Evolutionary conservation across 1,139 yeast genomes (phyloP).

Genomic region (Saccharomyces hybrid): DNA sequence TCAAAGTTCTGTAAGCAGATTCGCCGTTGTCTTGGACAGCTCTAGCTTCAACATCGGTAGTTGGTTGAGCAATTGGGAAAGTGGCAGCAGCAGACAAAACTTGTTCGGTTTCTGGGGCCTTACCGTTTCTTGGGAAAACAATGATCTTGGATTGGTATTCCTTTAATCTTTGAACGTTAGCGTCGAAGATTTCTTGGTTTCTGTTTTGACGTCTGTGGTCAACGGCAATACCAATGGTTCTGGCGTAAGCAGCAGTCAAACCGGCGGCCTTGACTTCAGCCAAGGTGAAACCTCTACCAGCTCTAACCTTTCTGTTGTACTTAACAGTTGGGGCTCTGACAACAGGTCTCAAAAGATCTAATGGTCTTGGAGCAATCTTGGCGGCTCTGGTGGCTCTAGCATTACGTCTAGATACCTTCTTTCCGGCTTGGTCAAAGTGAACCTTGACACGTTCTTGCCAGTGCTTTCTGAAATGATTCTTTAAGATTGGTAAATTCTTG

Average conservation of each 20-base stretch:
- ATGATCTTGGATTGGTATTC: slow-evolving; percentile 95
- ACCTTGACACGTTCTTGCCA: slow-evolving; percentile 99
- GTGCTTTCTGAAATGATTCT: slow-evolving; percentile 97
- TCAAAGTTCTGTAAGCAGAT: slow-evolving; percentile 86
- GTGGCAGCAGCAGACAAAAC: slow-evolving; percentile 63
- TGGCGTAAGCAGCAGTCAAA: slow-evolving; percentile 89
- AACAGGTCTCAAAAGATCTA: slow-evolving; percentile 92
- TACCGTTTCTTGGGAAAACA: slow-evolving; percentile 85
- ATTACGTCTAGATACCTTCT: slow-evolving; percentile 93
- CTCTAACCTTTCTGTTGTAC: slow-evolving; percentile 99
- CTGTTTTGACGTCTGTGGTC: slow-evolving; percentile 99
- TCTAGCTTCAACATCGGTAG: slow-evolving; percentile 71
- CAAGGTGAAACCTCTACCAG: slow-evolving; percentile 98
- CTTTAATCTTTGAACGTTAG: slow-evolving; percentile 92
- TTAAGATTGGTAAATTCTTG: slow-evolving; percentile 95
- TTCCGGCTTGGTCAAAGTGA: slow-evolving; percentile 64
- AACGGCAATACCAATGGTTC: slow-evolving; percentile 96
- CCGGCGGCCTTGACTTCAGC: slow-evolving; percentile 99
- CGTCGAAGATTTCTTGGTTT: slow-evolving; percentile 89
- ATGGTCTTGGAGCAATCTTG: slow-evolving; percentile 93
- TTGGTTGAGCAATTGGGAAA: slow-evolving; percentile 87
- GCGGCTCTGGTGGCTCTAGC: slow-evolving; percentile 95
- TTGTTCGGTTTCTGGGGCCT: slow-evolving; percentile 74
- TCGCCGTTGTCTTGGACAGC: slow-evolving; percentile 79
- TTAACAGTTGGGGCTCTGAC: slow-evolving; percentile 97